These are phyloP conservation scores for Gremmenia infestans DNA, from an alignment of 2,329 filamentous ascomycete species.

Conservation along the genomic window DNA sequence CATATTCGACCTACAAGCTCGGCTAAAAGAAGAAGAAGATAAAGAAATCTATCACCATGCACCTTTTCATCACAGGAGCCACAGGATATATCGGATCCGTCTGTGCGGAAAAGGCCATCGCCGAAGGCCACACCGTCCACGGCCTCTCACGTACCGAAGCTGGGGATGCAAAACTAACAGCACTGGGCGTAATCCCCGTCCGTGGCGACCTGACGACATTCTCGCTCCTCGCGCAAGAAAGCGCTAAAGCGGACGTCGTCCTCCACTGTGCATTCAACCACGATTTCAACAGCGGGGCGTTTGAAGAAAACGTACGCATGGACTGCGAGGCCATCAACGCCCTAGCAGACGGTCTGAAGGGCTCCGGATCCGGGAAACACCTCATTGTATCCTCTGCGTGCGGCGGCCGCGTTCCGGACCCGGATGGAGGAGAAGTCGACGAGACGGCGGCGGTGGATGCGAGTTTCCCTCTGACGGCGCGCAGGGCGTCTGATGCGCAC, in stretches of 20 bases:
- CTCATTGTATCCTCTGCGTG: constrained; percentile 33
- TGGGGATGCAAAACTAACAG: constrained; percentile 34
- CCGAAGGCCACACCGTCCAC: constrained; percentile 36
- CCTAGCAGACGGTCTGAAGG: constrained; percentile 31
- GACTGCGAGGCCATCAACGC: constrained; percentile 36
- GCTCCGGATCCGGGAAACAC: constrained; percentile 32
- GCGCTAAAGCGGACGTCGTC: constrained; percentile 38
- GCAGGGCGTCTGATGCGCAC: constrained; percentile 30
- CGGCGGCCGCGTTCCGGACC: constrained; percentile 11
- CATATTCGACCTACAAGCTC: too few relatives aligned
- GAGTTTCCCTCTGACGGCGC: constrained; percentile 23
- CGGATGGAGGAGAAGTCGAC: constrained; percentile 29
- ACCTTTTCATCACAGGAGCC: constrained; percentile 39
- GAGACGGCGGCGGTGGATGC: constrained; percentile 18
- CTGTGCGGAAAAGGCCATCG: constrained; percentile 34
- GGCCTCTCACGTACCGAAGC: constrained; percentile 37
- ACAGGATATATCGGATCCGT: constrained; percentile 36
- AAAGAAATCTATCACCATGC: constrained; percentile 5
- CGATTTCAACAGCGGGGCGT: constrained; percentile 6
- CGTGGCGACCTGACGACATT: constrained; percentile 37
- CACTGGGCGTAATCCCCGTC: constrained; percentile 36
- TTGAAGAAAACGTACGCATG: background rate
- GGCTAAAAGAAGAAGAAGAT: too few relatives aligned
- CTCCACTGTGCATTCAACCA: constrained; percentile 38
- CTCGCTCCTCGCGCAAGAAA: constrained; percentile 35